phyloP scores from a whole-genome alignment of 2,329 filamentous ascomycete genomes.

The Claviceps citrina region DNA sequence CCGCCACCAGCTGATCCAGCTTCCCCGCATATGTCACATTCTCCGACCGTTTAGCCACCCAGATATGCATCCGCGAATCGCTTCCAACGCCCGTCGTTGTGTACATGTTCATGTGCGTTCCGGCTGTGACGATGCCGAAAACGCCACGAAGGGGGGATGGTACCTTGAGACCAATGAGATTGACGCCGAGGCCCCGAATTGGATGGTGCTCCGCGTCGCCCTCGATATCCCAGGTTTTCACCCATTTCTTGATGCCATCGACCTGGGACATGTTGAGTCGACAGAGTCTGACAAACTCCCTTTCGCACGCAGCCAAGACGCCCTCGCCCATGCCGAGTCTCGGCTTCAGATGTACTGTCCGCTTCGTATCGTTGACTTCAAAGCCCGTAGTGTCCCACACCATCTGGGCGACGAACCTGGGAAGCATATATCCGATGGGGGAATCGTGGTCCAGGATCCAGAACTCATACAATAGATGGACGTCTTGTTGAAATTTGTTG shows the following conservation, averaged over 20 bases:
- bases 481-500: constrained; percentile 13
- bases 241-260: constrained; percentile 15
- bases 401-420: constrained; percentile 10
- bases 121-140: constrained; percentile 21
- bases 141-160: constrained; percentile 20
- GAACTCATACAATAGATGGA: constrained; percentile 12
- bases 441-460: constrained; percentile 9
- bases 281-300: constrained; percentile 11
- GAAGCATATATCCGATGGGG: constrained; percentile 14
- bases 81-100: constrained; percentile 13
- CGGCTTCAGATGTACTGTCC: constrained; percentile 12
- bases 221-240: constrained; percentile 5
- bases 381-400: constrained; percentile 11
- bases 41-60: constrained; percentile 19
- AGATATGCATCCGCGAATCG: constrained; percentile 14
- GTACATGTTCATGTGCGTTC: constrained; percentile 23
- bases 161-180: constrained; percentile 13
- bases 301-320: constrained; percentile 1
- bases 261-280: constrained; percentile 13
- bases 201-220: constrained; percentile 13
- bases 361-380: constrained; percentile 5
- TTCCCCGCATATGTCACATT: constrained; percentile 19
- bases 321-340: not conserved
- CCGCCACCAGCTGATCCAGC: constrained; percentile 23
- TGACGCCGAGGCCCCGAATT: constrained; percentile 13